Percentiles rank a stretch among this genome's conserved stretches.
Conservation (phyloP, 345 rosid species). For the Lepidium sativum region DNA sequence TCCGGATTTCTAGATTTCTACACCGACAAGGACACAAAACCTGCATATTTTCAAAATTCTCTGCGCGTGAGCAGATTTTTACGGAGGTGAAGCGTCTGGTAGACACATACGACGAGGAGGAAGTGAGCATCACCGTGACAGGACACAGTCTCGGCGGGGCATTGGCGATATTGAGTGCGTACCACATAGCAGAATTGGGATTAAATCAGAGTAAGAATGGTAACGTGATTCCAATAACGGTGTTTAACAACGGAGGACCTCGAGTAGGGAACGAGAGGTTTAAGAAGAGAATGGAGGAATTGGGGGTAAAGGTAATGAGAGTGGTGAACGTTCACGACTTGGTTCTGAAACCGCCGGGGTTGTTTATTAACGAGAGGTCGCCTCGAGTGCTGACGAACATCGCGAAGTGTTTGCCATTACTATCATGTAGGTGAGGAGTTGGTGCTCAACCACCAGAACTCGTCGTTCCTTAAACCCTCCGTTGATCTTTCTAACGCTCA, state of each 20-base stretch:
- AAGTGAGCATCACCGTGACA: slow-evolving; percentile 55
- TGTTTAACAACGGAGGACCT: slow-evolving; percentile 50
- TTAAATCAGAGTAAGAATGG: slow-evolving; percentile 27
- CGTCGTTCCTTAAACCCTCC: slow-evolving; percentile 49
- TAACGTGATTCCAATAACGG: slow-evolving; percentile 40
- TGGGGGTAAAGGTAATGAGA: slow-evolving; percentile 61
- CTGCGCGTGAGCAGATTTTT: slow-evolving; percentile 54
- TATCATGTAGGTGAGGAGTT: slow-evolving; percentile 59
- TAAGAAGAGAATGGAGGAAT: slow-evolving; percentile 39
- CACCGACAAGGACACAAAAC: slow-evolving; percentile 38
- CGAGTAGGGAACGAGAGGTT: slow-evolving; percentile 55
- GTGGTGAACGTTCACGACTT: slow-evolving; percentile 52
- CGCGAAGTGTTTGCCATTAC: slow-evolving; percentile 49
- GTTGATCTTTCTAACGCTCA: slow-evolving; percentile 43
- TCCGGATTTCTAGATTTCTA: slow-evolving; percentile 66
- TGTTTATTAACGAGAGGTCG: slow-evolving; percentile 44
- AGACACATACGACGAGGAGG: slow-evolving; percentile 39
- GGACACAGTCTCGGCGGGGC: slow-evolving; percentile 79
- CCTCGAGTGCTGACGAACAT: slow-evolving; percentile 34
- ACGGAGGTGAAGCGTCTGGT: slow-evolving; percentile 42
- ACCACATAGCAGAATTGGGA: slow-evolving; percentile 55
- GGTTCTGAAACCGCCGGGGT: slow-evolving; percentile 58
- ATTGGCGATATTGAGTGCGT: slow-evolving; percentile 58
- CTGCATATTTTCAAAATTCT: slow-evolving; percentile 47
- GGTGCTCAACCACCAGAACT: slow-evolving; percentile 43